Evolutionary conservation across 352 stramenopile genomes (phyloP).

Genomic region (Globisporangium emineosum): DNA sequence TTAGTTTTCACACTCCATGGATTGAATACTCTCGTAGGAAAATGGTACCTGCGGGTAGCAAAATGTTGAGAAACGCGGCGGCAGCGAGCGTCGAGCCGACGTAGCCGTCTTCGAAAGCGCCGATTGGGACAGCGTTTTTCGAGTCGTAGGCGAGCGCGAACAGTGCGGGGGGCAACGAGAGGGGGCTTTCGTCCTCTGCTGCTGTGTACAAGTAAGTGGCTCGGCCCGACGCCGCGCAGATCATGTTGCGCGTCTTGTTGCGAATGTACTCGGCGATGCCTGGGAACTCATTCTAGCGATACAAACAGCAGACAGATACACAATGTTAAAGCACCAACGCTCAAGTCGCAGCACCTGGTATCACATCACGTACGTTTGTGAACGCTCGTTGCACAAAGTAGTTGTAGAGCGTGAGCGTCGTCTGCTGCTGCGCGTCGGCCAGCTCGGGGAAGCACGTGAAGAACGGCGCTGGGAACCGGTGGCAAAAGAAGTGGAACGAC

Average conservation of each 20-base stretch:
- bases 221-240: slow-evolving; percentile 32
- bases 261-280: slow-evolving; percentile 68
- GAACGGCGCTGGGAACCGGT: slow-evolving; percentile 53
- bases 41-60: slow-evolving; percentile 59
- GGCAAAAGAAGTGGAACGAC: slow-evolving; percentile 77
- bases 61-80: slow-evolving; percentile 65
- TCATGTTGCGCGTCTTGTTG: slow-evolving; percentile 73
- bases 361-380: slow-evolving; percentile 52
- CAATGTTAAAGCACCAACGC: too few relatives aligned
- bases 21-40: background rate
- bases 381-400: slow-evolving; percentile 75
- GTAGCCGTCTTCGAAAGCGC: slow-evolving; percentile 49
- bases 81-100: slow-evolving; percentile 58
- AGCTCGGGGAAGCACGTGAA: slow-evolving; percentile 41
- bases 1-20: background rate
- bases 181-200: background rate
- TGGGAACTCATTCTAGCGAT: slow-evolving; percentile 78
- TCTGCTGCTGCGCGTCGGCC: slow-evolving; percentile 2
- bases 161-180: slow-evolving; percentile 3
- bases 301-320: too few relatives aligned
- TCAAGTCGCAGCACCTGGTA: too few relatives aligned
- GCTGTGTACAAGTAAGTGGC: background rate
- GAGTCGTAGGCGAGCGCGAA: slow-evolving; percentile 52
- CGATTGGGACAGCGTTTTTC: slow-evolving; percentile 26
- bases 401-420: slow-evolving; percentile 65